phyloP scores from a whole-genome alignment of 2,329 filamentous ascomycete genomes.

The Curvularia eragrostidis region DNA sequence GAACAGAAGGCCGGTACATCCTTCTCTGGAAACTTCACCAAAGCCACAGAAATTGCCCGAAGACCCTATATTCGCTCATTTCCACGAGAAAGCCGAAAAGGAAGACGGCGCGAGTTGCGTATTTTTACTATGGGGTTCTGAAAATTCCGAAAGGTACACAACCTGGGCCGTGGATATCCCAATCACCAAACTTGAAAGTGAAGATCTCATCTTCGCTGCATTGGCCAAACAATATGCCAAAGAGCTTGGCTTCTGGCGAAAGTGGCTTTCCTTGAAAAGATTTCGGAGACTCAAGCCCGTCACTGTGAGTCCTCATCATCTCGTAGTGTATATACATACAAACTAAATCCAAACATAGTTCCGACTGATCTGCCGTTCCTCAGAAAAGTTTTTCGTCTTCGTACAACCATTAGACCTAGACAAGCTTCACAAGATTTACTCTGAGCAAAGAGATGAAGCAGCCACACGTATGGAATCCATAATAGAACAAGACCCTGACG shows the following conservation, averaged over 20 bases:
- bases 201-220: background rate
- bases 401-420: background rate
- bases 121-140: conserved; percentile 2
- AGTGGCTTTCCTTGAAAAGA: background rate
- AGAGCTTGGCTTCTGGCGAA: background rate
- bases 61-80: background rate
- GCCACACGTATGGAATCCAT: background rate
- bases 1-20: background rate
- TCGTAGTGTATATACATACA: background rate
- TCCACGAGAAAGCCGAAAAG: background rate
- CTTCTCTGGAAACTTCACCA: background rate
- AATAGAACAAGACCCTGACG: background rate
- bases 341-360: background rate
- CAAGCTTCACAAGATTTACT: background rate
- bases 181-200: background rate
- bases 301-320: background rate
- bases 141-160: background rate
- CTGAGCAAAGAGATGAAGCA: background rate
- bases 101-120: background rate
- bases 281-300: conserved; percentile 1
- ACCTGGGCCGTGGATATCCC: conserved; percentile 1
- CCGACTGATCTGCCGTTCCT: background rate
- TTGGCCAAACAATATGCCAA: background rate
- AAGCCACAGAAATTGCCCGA: background rate
- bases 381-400: background rate